Percentiles rank a stretch among this genome's conserved stretches.
Conservation (phyloP, 2,329 filamentous ascomycete species). For the Cordyceps militaris region DNA sequence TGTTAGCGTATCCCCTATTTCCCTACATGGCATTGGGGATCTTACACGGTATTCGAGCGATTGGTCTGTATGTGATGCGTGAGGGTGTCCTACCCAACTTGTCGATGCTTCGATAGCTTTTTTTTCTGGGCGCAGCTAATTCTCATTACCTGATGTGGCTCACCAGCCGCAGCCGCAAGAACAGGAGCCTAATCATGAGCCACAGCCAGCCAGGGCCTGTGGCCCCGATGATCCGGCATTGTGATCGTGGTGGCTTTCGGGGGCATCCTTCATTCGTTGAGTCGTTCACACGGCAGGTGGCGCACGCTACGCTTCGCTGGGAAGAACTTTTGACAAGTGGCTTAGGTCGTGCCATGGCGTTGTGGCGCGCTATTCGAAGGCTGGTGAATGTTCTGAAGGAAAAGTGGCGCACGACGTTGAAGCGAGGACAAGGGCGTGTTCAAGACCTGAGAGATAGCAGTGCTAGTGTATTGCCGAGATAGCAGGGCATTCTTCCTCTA, state of each 20-base stretch:
- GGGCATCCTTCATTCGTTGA: conserved; percentile 1
- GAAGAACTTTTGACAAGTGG: conserved; percentile 11
- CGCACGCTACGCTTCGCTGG: not conserved
- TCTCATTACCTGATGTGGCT: conserved; percentile 6
- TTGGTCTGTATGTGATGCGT: not conserved
- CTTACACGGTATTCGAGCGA: not conserved
- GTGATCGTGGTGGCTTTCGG: conserved; percentile 5
- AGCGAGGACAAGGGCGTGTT: not conserved
- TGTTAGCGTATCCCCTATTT: not conserved
- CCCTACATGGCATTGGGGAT: no score
- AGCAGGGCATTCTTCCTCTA: not conserved
- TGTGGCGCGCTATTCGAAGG: conserved; percentile 4
- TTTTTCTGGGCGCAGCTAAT: not conserved
- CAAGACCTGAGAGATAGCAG: not conserved
- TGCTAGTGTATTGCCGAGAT: not conserved
- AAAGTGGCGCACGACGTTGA: not conserved
- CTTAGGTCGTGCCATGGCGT: conserved; percentile 4
- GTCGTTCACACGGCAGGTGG: conserved; percentile 7
- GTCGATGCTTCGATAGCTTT: not conserved
- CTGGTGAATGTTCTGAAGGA: not conserved
- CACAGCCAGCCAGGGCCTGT: not conserved
- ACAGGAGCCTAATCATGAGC: not conserved
- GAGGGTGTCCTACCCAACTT: not conserved
- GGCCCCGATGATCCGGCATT: conserved; percentile 10
- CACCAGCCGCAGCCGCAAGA: not conserved